Evolutionary conservation across 306 rosid genomes (phyloP).

Genomic region (Pueraria montana): DNA sequence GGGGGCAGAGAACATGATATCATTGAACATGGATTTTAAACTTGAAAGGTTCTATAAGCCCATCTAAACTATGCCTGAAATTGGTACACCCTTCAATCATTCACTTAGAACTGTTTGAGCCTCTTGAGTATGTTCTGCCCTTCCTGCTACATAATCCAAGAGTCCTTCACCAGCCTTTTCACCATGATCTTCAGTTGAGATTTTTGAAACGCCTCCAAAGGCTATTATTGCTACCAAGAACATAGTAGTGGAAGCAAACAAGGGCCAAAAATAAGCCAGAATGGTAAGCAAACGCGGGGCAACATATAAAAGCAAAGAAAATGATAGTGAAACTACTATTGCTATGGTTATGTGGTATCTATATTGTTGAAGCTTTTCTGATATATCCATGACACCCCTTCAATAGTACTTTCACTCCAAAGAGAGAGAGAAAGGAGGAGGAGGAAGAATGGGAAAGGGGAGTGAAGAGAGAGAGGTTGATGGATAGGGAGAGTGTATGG

Average conservation of each 20-base stretch:
- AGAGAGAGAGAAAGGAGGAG: constrained; percentile 5
- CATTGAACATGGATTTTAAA: constrained; percentile 40
- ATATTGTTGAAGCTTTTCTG: constrained; percentile 69
- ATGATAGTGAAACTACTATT: constrained; percentile 52
- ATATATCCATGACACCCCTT: constrained; percentile 55
- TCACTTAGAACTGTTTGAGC: constrained; percentile 32
- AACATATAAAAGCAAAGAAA: constrained; percentile 64
- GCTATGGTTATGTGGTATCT: constrained; percentile 66
- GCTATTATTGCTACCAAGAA: constrained; percentile 65
- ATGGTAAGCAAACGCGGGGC: constrained; percentile 70
- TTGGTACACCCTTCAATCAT: constrained; percentile 39
- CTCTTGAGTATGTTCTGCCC: constrained; percentile 51
- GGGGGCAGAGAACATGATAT: constrained; percentile 13
- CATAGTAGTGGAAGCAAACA: constrained; percentile 79
- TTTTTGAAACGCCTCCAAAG: constrained; percentile 72
- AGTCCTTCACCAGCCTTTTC: constrained; percentile 74
- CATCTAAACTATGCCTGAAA: constrained; percentile 41
- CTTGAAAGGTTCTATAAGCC: constrained; percentile 27
- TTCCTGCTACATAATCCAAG: constrained; percentile 76
- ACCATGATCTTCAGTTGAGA: constrained; percentile 62
- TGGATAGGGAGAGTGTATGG: constrained; percentile 16
- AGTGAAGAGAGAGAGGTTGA: constrained; percentile 40
- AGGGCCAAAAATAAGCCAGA: constrained; percentile 85
- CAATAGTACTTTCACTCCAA: constrained; percentile 1
- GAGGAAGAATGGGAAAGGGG: constrained; percentile 9